These are phyloP conservation scores for Capsella rubella DNA, from an alignment of 441 rosid species.

Conservation along the genomic window DNA sequence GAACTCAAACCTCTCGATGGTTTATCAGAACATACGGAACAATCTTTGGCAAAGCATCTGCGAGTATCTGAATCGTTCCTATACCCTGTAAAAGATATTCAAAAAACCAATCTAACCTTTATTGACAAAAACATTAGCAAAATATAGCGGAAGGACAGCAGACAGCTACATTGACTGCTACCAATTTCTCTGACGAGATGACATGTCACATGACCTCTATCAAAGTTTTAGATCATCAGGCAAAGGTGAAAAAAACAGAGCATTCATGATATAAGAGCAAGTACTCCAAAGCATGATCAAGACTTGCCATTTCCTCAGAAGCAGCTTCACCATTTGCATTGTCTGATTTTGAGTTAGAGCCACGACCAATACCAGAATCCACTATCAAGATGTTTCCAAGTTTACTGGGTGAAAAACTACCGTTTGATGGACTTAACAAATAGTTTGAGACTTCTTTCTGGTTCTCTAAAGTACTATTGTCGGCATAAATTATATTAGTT, in stretches of 20 bases:
- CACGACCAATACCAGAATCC: conserved; percentile 55
- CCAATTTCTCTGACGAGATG: conserved; percentile 12
- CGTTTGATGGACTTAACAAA: conserved; percentile 44
- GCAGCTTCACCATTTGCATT: conserved; percentile 55
- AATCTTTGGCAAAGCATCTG: conserved; percentile 96
- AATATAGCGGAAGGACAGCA: conserved; percentile 32
- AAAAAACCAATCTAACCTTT: conserved; percentile 31
- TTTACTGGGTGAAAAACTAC: conserved; percentile 45
- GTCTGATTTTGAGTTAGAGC: conserved; percentile 48
- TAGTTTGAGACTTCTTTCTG: conserved; percentile 52
- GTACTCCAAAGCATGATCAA: conserved; percentile 37
- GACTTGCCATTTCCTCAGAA: conserved; percentile 68
- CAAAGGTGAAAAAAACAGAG: conserved; percentile 24
- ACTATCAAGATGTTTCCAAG: conserved; percentile 46
- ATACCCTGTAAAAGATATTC: conserved; percentile 65
- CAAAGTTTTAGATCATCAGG: conserved; percentile 24
- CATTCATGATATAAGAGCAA: conserved; percentile 29
- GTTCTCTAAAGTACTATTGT: conserved; percentile 44
- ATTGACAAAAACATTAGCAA: conserved; percentile 31
- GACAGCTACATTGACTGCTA: conserved; percentile 18
- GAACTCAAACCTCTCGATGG: conserved; percentile 84
- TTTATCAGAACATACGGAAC: conserved; percentile 98
- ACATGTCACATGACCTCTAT: conserved; percentile 10
- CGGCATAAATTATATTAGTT: conserved; percentile 38
- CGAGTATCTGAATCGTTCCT: conserved; percentile 94